A percentile compares a stretch with the other conserved stretches of the same genome.
These are phyloP conservation scores for Glaciozyma martinii DNA, from an alignment of 768 basidiomycete species.

Conservation along the genomic window DNA sequence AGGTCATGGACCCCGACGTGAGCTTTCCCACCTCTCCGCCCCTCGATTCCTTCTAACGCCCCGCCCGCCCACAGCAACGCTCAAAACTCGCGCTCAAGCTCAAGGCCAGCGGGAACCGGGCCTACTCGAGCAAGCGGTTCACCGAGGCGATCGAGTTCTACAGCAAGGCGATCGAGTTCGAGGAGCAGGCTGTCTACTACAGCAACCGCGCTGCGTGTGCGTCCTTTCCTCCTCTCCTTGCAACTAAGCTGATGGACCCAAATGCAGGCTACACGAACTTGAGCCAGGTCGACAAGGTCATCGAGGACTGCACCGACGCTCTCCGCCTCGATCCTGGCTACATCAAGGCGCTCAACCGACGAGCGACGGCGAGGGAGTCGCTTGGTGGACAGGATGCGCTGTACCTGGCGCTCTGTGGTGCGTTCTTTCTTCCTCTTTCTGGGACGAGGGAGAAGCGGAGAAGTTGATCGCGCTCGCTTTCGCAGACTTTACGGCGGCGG, in stretches of 20 bases:
- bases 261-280: slow-evolving; percentile 78
- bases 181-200: slow-evolving; percentile 67
- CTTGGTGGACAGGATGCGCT: slow-evolving; percentile 60
- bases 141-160: slow-evolving; percentile 43
- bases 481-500: slow-evolving; percentile 88
- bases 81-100: slow-evolving; percentile 48
- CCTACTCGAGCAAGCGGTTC: slow-evolving; percentile 44
- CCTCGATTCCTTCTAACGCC: too few species aligned
- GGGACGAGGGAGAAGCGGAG: not conserved
- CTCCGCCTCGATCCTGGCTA: slow-evolving; percentile 73
- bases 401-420: slow-evolving; percentile 29
- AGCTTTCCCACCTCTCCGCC: too few species aligned
- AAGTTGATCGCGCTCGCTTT: not conserved
- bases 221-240: slow-evolving; percentile 34
- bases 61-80: slow-evolving; percentile 4
- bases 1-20: slow-evolving; percentile 32
- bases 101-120: slow-evolving; percentile 45
- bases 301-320: slow-evolving; percentile 81
- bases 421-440: not conserved
- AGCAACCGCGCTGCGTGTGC: slow-evolving; percentile 93
- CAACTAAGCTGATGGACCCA: not conserved
- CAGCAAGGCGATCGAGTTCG: slow-evolving; percentile 46
- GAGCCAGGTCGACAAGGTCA: slow-evolving; percentile 65
- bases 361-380: slow-evolving; percentile 73
- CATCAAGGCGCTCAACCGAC: slow-evolving; percentile 56